Conservation (phyloP, 345 rosid genomes). For the Bruguiera sexangula region DNA sequence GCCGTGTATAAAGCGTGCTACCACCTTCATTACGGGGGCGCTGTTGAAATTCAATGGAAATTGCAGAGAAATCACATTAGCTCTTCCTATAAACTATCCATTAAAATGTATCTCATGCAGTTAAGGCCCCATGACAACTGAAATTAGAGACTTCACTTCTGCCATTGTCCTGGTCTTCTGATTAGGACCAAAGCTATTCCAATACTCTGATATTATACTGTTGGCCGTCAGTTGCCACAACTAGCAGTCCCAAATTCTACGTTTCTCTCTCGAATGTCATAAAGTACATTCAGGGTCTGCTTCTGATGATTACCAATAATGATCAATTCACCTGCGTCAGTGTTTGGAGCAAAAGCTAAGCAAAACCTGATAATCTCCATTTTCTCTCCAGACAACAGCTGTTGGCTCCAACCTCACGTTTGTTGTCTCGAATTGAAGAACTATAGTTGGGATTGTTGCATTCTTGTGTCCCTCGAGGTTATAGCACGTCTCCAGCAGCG, state of each 20-base stretch:
- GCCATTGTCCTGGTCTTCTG: too few species aligned
- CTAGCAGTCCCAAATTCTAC: conserved; percentile 17
- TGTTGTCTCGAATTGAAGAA: conserved; percentile 21
- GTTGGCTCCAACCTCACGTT: conserved; percentile 20
- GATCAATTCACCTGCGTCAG: neutral
- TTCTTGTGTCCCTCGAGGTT: conserved; percentile 7
- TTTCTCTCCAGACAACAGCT: conserved; percentile 9
- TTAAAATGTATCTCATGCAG: too few species aligned
- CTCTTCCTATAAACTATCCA: too few species aligned
- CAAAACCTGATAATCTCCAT: conserved; percentile 22
- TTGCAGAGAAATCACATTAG: too few species aligned
- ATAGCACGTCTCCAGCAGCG: conserved; percentile 21
- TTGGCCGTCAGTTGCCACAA: neutral
- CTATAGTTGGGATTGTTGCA: conserved; percentile 13
- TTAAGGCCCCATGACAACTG: too few species aligned
- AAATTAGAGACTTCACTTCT: too few species aligned
- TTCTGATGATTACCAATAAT: conserved; percentile 34
- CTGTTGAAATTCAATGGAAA: too few species aligned
- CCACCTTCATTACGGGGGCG: too few species aligned
- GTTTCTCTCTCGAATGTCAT: neutral
- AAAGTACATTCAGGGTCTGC: conserved; percentile 11
- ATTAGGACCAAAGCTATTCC: conserved; percentile 45
- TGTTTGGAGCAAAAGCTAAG: conserved; percentile 27
- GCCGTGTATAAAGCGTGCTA: too few species aligned
- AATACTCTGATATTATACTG: too few species aligned